Base-by-base conservation (phyloP, 208 protist species). In the Naegleria gruberi region DNA sequence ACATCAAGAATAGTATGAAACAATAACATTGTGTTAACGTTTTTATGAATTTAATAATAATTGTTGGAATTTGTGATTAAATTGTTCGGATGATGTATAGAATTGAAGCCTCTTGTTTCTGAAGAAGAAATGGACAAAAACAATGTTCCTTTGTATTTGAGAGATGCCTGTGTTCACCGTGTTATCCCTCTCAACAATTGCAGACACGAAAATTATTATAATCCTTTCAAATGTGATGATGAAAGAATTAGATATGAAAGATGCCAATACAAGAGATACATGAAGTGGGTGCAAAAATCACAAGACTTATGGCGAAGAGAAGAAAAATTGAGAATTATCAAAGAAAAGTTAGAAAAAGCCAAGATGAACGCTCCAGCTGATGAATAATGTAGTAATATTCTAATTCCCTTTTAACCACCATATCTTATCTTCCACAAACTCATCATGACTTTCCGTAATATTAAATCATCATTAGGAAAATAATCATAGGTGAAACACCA, bases 101-200 rank as follows among this genome's bases (percentile, higher is more conserved):
- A 65, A 23, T 4, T 19, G 51, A 65, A 23, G 30, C 51, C 51
- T 30, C 51, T 65, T 19, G 51, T 65, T 23, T 86, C 82, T 23
- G 82, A 42, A 15, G 82, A 87, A 5, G 82, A 87, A 87, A n/a
- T 87, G 26, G 82, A 87, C 43, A 87, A 87, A 55, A n/a, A 45
- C 5, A 40, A 40, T 41, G 43, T 87, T 41, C 43, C 82, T n/a
- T 55, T 40, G 26, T n/a, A 34, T 41, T 87, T 55, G 12, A 46
- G 82, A 37, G 43, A 87, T 17, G 10, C 30, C 23, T 87, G 82
- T 55, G 82, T 51, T 26, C 41, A 57, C 19, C 23, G n/a, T 41
- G 19, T 40, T 26, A 55, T 87, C 55, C 82, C 43, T 41, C 43
- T 87, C 17, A 87, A 55, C 12, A 19, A 87, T 41, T 87, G 82